Conservation (phyloP, 495 filamentous ascomycete genomes). For the Podospora appendiculata region DNA sequence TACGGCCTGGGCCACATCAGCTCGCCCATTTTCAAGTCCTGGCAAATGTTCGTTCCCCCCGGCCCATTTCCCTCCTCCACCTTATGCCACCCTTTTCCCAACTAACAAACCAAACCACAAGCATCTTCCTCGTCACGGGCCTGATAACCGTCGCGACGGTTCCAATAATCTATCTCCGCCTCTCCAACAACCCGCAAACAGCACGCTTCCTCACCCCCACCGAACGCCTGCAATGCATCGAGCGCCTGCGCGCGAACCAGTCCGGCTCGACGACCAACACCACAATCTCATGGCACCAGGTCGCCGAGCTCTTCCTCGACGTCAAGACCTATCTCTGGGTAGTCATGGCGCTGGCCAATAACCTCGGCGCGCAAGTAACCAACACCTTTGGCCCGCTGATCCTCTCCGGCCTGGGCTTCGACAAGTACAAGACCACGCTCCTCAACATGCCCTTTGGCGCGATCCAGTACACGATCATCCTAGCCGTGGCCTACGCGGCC, state of each 20-base stretch:
- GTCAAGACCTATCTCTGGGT: slow-evolving; percentile 42
- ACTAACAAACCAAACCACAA: slow-evolving; percentile 31
- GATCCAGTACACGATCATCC: slow-evolving; percentile 48
- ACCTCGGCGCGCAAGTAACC: slow-evolving; percentile 54
- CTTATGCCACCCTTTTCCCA: background rate
- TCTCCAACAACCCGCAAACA: slow-evolving; percentile 44
- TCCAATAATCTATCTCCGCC: slow-evolving; percentile 39
- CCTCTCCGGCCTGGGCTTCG: slow-evolving; percentile 50
- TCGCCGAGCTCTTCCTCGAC: slow-evolving; percentile 33
- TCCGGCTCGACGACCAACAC: slow-evolving; percentile 47
- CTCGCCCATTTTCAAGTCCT: slow-evolving; percentile 42
- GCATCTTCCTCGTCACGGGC: slow-evolving; percentile 58
- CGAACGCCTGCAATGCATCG: slow-evolving; percentile 38
- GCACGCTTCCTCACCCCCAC: slow-evolving; percentile 45
- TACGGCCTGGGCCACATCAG: slow-evolving; percentile 53
- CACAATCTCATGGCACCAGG: slow-evolving; percentile 39
- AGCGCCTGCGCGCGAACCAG: slow-evolving; percentile 44
- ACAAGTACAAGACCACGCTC: slow-evolving; percentile 51
- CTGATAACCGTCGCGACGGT: slow-evolving; percentile 46
- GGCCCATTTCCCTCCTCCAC: too few species aligned
- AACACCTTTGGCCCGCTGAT: slow-evolving; percentile 56
- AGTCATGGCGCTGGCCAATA: slow-evolving; percentile 49
- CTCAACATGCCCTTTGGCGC: slow-evolving; percentile 58
- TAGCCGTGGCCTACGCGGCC: slow-evolving; percentile 46
- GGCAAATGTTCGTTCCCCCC: slow-evolving; percentile 49